These are phyloP conservation scores for Glycyrrhiza uralensis DNA, from an alignment of 306 rosid genomes.

Conservation along the genomic window DNA sequence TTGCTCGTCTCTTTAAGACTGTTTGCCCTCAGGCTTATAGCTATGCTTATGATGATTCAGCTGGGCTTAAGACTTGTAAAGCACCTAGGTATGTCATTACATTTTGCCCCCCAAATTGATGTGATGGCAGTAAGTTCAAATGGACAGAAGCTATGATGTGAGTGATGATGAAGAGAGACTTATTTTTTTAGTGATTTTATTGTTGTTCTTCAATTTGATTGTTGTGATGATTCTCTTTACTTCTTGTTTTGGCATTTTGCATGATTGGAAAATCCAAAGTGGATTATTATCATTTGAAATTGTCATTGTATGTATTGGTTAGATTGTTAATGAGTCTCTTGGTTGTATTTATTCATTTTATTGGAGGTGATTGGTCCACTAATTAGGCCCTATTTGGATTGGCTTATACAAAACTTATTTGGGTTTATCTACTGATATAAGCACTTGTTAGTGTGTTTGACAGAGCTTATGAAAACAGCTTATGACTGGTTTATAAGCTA, in stretches of 20 bases:
- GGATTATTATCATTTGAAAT: background rate
- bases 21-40: constrained; percentile 62
- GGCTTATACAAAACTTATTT: too few relatives aligned
- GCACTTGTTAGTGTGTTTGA: too few relatives aligned
- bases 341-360: background rate
- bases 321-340: background rate
- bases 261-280: background rate
- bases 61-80: constrained; percentile 55
- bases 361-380: background rate
- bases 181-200: background rate
- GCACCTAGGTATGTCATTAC: constrained; percentile 52
- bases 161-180: background rate
- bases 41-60: constrained; percentile 59
- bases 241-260: background rate
- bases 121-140: too few relatives aligned
- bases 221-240: background rate
- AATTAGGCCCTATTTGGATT: too few relatives aligned
- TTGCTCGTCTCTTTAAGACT: constrained; percentile 54
- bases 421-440: too few relatives aligned
- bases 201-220: background rate
- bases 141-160: background rate
- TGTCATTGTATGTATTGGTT: background rate
- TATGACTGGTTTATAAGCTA: too few relatives aligned
- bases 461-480: too few relatives aligned
- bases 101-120: constrained; percentile 55